These are phyloP conservation scores for Ceratopteris richardii DNA, from an alignment of 75 land plant genomes.

Conservation along the genomic window DNA sequence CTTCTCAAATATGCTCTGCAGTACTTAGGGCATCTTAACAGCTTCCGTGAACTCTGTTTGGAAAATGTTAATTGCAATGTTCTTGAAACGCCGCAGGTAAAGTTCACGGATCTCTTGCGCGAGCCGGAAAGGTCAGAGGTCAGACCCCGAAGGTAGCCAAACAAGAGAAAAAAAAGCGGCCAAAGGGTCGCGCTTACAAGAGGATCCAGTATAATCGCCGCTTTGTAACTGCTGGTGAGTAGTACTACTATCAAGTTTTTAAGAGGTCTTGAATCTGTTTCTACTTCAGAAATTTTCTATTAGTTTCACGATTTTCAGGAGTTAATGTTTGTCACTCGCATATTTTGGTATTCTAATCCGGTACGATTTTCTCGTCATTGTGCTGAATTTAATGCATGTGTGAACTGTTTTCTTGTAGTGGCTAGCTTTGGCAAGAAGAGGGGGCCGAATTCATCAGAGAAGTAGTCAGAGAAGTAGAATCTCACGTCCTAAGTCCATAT, in stretches of 20 bases:
- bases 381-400: too few species aligned
- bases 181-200: constrained; percentile 77
- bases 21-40: too few species aligned
- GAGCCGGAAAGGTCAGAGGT: constrained; percentile 87
- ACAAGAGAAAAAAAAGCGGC: constrained; percentile 80
- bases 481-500: too few species aligned
- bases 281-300: not conserved
- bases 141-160: constrained; percentile 84
- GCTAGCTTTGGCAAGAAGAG: constrained; percentile 83
- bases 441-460: constrained; percentile 83
- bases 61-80: too few species aligned
- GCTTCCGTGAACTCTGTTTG: too few species aligned
- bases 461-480: too few species aligned
- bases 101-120: constrained; percentile 84
- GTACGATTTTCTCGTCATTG: too few species aligned
- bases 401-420: constrained; percentile 25
- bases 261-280: not conserved
- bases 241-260: not conserved
- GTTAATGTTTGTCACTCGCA: too few species aligned
- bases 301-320: not conserved
- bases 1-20: too few species aligned
- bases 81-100: too few species aligned
- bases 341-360: too few species aligned
- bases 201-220: constrained; percentile 85
- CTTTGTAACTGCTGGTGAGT: constrained; percentile 74